These are phyloP conservation scores for Gillenia trifoliata DNA, from an alignment of 306 rosid species.

Conservation along the genomic window DNA sequence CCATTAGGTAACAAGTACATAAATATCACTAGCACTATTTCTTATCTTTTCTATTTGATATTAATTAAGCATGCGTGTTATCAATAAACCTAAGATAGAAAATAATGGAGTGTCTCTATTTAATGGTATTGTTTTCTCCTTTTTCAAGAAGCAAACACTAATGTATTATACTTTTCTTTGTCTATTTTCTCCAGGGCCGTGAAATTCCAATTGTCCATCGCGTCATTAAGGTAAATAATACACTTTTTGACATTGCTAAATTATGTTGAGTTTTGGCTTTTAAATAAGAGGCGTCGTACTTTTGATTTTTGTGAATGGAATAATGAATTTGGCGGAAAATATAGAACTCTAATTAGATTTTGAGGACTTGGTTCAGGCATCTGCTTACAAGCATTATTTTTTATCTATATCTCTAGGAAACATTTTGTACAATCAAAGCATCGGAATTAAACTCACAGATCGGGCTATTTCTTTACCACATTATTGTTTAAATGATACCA, in stretches of 20 bases:
- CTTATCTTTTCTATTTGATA: background rate
- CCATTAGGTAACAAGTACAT: background rate
- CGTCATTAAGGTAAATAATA: slow-evolving; percentile 63
- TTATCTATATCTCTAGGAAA: background rate
- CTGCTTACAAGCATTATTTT: background rate
- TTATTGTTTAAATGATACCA: background rate
- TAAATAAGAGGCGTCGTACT: background rate
- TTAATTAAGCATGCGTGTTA: background rate
- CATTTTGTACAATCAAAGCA: background rate
- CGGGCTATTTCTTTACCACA: background rate
- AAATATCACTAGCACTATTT: background rate
- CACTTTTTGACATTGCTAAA: background rate
- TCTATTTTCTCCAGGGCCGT: slow-evolving; percentile 56
- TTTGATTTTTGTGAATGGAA: background rate
- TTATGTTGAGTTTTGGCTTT: background rate
- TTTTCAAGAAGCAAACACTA: slow-evolving; percentile 6
- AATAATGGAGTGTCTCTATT: slow-evolving; percentile 4
- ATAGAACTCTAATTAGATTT: background rate
- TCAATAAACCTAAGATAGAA: background rate
- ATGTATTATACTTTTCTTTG: background rate
- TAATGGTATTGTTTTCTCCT: background rate
- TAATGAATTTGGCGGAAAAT: background rate
- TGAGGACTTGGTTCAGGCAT: background rate
- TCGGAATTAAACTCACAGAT: background rate
- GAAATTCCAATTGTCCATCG: slow-evolving; percentile 98